Conservation (phyloP, 1,284 basidiomycete genomes). For the Inonotus hispidus region DNA sequence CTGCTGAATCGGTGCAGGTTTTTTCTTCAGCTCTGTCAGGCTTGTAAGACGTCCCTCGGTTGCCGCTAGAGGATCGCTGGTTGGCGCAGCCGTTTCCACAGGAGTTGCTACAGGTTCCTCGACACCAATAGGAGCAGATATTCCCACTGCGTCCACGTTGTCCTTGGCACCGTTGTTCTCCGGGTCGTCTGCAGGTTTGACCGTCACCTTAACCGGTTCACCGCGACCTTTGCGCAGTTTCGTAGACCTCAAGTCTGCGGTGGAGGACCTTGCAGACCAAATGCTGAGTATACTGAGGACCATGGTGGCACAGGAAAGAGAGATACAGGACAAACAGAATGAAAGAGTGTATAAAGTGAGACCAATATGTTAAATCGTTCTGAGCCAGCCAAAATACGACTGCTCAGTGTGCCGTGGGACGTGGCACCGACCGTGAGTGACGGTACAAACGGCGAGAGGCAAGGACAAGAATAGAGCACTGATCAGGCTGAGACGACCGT, state of each 20-base stretch:
- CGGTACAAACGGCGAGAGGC: background rate
- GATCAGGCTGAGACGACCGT: background rate
- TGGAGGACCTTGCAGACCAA: slow-evolving; percentile 3
- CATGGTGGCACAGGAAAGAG: slow-evolving; percentile 4
- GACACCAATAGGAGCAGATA: background rate
- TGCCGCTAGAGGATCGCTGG: background rate
- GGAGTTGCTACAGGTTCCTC: background rate
- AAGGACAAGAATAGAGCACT: background rate
- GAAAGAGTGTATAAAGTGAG: slow-evolving; percentile 1
- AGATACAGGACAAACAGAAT: background rate
- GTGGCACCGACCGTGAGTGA: background rate
- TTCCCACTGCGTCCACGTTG: slow-evolving; percentile 5
- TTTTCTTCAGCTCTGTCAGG: background rate
- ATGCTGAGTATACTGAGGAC: slow-evolving; percentile 8
- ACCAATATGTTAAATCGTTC: background rate
- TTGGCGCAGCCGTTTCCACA: background rate
- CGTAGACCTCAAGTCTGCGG: background rate
- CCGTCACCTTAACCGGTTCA: background rate
- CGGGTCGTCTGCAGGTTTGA: background rate
- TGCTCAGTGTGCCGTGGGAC: background rate
- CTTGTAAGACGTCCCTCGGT: background rate
- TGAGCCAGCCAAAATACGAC: background rate
- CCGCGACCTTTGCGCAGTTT: background rate
- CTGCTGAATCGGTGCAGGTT: background rate
- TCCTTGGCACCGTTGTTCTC: background rate